Percentiles rank a stretch among this genome's conserved stretches.
phyloP scores from a whole-genome alignment of 345 rosid species.

The Brassica juncea region DNA sequence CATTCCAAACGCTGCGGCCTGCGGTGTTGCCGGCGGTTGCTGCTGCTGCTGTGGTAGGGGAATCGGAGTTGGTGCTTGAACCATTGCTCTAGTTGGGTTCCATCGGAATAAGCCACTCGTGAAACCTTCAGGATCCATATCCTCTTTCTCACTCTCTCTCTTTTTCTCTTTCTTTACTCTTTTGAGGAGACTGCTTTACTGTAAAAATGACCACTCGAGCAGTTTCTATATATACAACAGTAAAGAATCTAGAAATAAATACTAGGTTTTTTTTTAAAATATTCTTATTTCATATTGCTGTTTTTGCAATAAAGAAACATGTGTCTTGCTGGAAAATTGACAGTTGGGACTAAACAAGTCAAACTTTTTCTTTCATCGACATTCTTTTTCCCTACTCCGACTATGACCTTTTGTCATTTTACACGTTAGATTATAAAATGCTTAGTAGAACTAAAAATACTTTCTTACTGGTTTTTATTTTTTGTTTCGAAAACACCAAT shows the following conservation, averaged over 20 bases:
- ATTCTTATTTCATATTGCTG: conserved; percentile 13
- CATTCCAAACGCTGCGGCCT: conserved; percentile 46
- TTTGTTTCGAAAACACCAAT: too few species aligned
- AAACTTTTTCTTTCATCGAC: conserved; percentile 37
- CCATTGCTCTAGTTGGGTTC: conserved; percentile 57
- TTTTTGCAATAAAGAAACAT: conserved; percentile 24
- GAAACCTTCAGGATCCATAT: conserved; percentile 83
- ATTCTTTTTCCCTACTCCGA: conserved; percentile 18
- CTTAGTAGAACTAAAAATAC: conserved; percentile 8
- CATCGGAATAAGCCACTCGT: conserved; percentile 74
- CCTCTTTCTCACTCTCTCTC: not conserved
- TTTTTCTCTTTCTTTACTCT: conserved; percentile 6
- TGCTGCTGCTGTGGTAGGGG: conserved; percentile 40
- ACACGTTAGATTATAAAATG: conserved; percentile 38
- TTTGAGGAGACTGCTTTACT: conserved; percentile 32
- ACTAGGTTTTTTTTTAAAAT: conserved; percentile 19
- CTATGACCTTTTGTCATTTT: conserved; percentile 26
- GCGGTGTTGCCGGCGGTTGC: conserved; percentile 22
- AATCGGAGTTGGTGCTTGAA: conserved; percentile 42
- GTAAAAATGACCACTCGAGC: conserved; percentile 33
- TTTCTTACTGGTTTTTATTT: too few species aligned
- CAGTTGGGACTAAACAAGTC: conserved; percentile 59
- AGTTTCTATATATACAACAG: conserved; percentile 39
- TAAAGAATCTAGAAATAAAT: conserved; percentile 29
- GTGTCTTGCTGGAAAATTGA: conserved; percentile 46